Evolutionary conservation across 768 basidiomycete species (phyloP).

Genomic region (Saitozyma podzolica): DNA sequence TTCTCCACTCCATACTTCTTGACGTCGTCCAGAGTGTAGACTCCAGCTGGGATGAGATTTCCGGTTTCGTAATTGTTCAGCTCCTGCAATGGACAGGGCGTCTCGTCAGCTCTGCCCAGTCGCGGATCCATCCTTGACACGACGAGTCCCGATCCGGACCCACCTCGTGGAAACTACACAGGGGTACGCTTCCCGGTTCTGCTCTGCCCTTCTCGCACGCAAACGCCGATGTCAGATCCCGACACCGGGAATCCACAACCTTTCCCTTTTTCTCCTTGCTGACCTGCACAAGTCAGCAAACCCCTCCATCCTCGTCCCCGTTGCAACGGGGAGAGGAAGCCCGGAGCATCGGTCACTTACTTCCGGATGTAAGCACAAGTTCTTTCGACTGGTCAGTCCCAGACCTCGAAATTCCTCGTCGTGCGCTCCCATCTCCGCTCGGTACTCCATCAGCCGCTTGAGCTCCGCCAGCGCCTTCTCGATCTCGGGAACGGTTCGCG

Average conservation of each 20-base stretch:
- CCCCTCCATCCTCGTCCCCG: background rate
- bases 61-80: conserved; percentile 79
- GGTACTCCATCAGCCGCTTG: conserved; percentile 88
- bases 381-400: conserved; percentile 92
- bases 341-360: conserved; percentile 55
- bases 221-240: conserved; percentile 85
- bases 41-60: conserved; percentile 74
- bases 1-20: conserved; percentile 83
- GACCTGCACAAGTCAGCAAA: conserved; percentile 60
- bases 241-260: conserved; percentile 92
- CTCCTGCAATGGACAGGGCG: conserved; percentile 59
- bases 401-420: conserved; percentile 82
- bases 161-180: conserved; percentile 97
- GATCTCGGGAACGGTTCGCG: conserved; percentile 98
- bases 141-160: conserved; percentile 14
- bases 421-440: conserved; percentile 64
- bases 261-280: conserved; percentile 98
- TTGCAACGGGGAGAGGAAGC: background rate
- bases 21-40: conserved; percentile 93
- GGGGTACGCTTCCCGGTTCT: conserved; percentile 83
- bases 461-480: conserved; percentile 96
- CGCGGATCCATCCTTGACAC: background rate
- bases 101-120: conserved; percentile 5
- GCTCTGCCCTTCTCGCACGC: conserved; percentile 78
- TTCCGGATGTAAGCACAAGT: conserved; percentile 91